Base-by-base conservation (phyloP, 108 stramenopile genomes). In the Cyclotella choctawhatcheeana region DNA sequence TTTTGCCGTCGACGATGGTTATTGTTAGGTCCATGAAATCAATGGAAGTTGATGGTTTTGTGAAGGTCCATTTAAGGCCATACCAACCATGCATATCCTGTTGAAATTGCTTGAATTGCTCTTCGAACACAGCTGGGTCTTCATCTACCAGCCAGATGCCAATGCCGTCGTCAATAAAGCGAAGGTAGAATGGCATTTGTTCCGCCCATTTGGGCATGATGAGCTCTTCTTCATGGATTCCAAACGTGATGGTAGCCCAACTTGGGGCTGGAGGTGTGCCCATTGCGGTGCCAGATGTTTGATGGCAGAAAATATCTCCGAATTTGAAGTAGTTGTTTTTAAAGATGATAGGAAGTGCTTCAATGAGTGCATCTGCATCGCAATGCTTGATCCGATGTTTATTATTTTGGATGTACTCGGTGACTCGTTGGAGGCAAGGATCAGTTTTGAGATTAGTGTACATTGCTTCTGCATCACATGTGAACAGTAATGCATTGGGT, bases 251-350 rank as follows among this genome's bases (percentile, higher is more conserved):
- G 29, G 54, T 58, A 27, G 69, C 69, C 54, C 44, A 58, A 18
- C 56, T 35, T 1, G 69, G 69, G 10, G 56, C 69, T 24, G 69
- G 56, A 71, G 16, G 69, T 3, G 17, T 40, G 45, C 18, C 69
- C 69, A 48, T 52, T 60, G 33, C 76, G 0, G 64, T 64, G 3
- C 76, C 76, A 13, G 21, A 25, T 14, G 22, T 32, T 64, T 77
- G 70, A 31, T 29, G 16, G 0, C 69, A 45, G 32, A 32, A 22
- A 21, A 64, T 30, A 18, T 76, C 75, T 29, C 75, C 75, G 34
- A 76, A 76, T 20, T 31, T 31, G 37, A 69, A 63, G 5, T 60
- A 35, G 21, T 70, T 69, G 59, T 61, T 61, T 29, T 27, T 18
- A 29, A 65, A 50, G 22, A 50, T n/a, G 22, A 65, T 25, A 30